phyloP scores from a whole-genome alignment of 2,329 filamentous ascomycete genomes.

The Clonostachys sp. region DNA sequence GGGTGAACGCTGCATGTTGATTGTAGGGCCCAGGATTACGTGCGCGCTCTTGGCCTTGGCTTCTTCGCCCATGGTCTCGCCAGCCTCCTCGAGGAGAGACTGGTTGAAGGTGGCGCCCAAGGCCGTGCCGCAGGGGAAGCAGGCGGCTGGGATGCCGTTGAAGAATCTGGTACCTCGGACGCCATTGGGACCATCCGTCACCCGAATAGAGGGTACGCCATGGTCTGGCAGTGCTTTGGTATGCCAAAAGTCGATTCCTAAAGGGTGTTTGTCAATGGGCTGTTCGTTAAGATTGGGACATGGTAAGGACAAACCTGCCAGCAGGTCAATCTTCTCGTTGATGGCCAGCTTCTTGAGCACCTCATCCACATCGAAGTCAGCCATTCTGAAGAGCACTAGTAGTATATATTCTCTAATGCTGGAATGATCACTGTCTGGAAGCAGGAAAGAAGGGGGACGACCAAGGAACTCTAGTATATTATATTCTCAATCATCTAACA shows the following conservation, averaged over 20 bases:
- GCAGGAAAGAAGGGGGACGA: too few species aligned
- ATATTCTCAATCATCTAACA: too few species aligned
- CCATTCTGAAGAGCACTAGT: constrained; percentile 24
- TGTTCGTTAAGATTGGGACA: neutral
- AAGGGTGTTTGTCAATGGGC: neutral
- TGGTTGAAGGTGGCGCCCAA: constrained; percentile 55
- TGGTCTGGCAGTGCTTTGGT: constrained; percentile 56
- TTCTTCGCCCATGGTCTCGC: constrained; percentile 46
- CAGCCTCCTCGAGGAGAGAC: constrained; percentile 44
- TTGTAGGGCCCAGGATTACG: constrained; percentile 55
- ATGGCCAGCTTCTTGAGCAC: constrained; percentile 48
- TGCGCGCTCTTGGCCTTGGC: constrained; percentile 53
- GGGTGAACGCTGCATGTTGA: constrained; percentile 59
- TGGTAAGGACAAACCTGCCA: constrained; percentile 31
- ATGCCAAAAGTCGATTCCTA: constrained; percentile 67
- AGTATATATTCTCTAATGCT: too few species aligned
- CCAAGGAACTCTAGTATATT: too few species aligned
- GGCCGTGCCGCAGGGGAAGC: constrained; percentile 54
- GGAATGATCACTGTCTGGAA: too few species aligned
- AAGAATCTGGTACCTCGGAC: constrained; percentile 66
- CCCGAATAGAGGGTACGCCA: constrained; percentile 59
- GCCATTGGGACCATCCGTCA: constrained; percentile 67
- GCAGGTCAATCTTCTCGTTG: constrained; percentile 46
- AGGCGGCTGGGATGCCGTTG: constrained; percentile 55
- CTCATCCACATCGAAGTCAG: constrained; percentile 48